Evolutionary conservation across 768 basidiomycete genomes (phyloP).

Genomic region (Gyrodon lividus): DNA sequence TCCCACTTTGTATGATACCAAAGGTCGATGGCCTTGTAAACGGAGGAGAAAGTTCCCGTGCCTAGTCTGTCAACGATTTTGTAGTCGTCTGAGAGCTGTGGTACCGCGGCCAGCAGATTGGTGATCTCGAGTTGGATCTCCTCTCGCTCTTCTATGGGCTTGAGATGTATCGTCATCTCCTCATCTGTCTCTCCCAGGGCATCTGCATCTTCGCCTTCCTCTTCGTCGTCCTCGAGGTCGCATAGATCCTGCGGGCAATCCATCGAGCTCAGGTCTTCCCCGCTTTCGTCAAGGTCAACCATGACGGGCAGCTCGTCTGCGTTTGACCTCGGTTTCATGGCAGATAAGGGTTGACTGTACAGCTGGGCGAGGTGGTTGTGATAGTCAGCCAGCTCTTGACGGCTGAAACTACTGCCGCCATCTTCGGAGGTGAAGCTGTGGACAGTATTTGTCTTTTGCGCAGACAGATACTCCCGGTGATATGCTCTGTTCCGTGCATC

Average conservation of each 20-base stretch:
- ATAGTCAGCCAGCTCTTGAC: slow-evolving; percentile 44
- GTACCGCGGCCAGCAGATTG: slow-evolving; percentile 65
- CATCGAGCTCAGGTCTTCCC: slow-evolving; percentile 34
- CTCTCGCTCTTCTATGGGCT: slow-evolving; percentile 62
- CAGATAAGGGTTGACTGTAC: slow-evolving; percentile 30
- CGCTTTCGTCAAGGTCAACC: slow-evolving; percentile 51
- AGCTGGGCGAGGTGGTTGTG: slow-evolving; percentile 50
- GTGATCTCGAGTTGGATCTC: slow-evolving; percentile 78
- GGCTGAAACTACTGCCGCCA: slow-evolving; percentile 39
- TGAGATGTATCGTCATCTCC: slow-evolving; percentile 55
- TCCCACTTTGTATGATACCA: slow-evolving; percentile 74
- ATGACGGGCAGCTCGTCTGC: slow-evolving; percentile 27
- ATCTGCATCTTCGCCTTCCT: slow-evolving; percentile 34
- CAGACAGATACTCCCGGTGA: slow-evolving; percentile 37
- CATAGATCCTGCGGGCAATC: slow-evolving; percentile 39
- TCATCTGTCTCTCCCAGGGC: slow-evolving; percentile 53
- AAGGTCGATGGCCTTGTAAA: slow-evolving; percentile 95
- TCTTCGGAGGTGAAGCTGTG: slow-evolving; percentile 51
- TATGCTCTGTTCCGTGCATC: slow-evolving; percentile 52
- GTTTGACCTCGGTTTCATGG: slow-evolving; percentile 19
- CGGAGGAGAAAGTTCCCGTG: slow-evolving; percentile 97
- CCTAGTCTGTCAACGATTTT: slow-evolving; percentile 86
- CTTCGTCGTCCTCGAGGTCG: slow-evolving; percentile 35
- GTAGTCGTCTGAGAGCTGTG: slow-evolving; percentile 67
- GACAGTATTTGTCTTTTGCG: slow-evolving; percentile 31